phyloP scores from a whole-genome alignment of 345 rosid species.

The Erysimum cheiranthoides region DNA sequence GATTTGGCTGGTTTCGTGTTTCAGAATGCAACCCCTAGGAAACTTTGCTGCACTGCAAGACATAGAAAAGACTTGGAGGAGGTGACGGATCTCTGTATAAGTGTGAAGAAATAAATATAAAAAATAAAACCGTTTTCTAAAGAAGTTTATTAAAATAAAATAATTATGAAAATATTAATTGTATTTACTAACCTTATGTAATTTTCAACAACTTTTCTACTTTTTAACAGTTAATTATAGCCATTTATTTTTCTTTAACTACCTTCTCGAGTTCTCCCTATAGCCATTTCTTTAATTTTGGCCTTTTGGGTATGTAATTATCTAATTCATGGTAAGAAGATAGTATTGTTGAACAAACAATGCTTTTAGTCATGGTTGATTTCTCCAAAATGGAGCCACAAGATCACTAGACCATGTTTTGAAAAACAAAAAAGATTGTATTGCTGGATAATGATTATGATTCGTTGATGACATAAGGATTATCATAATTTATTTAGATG shows the following conservation, averaged over 20 bases:
- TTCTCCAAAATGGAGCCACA: slow-evolving; percentile 1
- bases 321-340: background rate
- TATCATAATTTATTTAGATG: background rate
- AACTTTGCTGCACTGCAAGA: slow-evolving; percentile 18
- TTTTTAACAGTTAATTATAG: too few species aligned
- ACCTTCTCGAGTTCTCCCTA: too few species aligned
- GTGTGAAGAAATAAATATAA: background rate
- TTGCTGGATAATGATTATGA: slow-evolving; percentile 21
- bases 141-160: too few species aligned
- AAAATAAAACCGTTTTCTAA: background rate
- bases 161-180: too few species aligned
- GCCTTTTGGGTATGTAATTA: too few species aligned
- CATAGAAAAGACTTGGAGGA: slow-evolving; percentile 21
- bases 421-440: slow-evolving; percentile 7
- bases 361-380: slow-evolving; percentile 6
- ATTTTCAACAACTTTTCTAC: too few species aligned
- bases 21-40: slow-evolving; percentile 28
- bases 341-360: background rate
- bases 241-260: too few species aligned
- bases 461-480: slow-evolving; percentile 1
- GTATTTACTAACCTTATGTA: too few species aligned
- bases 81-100: slow-evolving; percentile 34
- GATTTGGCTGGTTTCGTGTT: slow-evolving; percentile 15
- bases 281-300: too few species aligned
- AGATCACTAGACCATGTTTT: background rate